These are phyloP conservation scores for Xylariaceae sp. DNA, from an alignment of 2,329 filamentous ascomycete species.

Conservation along the genomic window DNA sequence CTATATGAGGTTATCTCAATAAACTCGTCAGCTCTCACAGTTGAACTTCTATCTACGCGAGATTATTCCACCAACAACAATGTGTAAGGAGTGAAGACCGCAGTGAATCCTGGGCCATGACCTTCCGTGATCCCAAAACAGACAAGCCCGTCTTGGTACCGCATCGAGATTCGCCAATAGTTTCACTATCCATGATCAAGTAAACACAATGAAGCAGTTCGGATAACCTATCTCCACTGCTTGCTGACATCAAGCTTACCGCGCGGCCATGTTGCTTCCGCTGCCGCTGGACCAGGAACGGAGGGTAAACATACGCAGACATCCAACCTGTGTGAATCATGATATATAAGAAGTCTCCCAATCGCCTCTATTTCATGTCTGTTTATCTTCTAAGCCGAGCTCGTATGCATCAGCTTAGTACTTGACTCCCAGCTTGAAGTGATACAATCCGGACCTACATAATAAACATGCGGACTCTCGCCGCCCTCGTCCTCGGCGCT, in stretches of 20 bases:
- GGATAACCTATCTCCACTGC: background rate
- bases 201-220: constrained; percentile 12
- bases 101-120: constrained; percentile 5
- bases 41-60: background rate
- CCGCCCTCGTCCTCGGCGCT: constrained; percentile 31
- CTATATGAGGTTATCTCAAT: background rate
- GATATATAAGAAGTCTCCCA: background rate
- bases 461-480: constrained; percentile 28
- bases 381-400: background rate
- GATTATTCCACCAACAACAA: constrained; percentile 21
- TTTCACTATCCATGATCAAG: background rate
- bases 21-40: background rate
- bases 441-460: too few relatives aligned
- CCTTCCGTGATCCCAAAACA: constrained; percentile 14
- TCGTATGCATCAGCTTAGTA: background rate
- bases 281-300: background rate
- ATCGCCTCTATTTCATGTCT: too few relatives aligned
- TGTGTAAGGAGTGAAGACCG: constrained; percentile 6
- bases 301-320: background rate
- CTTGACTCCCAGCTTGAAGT: background rate
- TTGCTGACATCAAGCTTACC: background rate
- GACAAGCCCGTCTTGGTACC: background rate
- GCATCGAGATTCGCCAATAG: background rate
- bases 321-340: background rate
- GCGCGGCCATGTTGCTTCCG: constrained; percentile 9